Evolutionary conservation across 805 yeast genomes (phyloP).

Genomic region (Diddensiella santjacobensis): DNA sequence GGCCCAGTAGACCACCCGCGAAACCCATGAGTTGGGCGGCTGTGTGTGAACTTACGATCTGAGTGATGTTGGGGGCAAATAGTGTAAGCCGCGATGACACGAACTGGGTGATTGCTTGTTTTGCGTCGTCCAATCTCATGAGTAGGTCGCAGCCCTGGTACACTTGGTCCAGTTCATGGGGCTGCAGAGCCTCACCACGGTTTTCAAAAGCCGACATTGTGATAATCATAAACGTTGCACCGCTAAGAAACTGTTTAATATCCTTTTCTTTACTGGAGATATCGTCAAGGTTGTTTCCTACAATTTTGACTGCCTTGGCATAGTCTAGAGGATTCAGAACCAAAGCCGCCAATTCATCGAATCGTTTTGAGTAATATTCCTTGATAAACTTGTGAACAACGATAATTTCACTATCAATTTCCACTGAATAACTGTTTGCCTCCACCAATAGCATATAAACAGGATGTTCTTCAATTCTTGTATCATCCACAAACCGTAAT

Average conservation of each 20-base stretch:
- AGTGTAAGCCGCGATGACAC: slow-evolving; percentile 53
- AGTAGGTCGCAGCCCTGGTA: slow-evolving; percentile 46
- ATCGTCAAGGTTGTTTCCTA: slow-evolving; percentile 46
- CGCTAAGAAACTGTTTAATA: slow-evolving; percentile 45
- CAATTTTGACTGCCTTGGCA: slow-evolving; percentile 46
- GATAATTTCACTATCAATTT: slow-evolving; percentile 52
- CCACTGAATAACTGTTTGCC: slow-evolving; percentile 52
- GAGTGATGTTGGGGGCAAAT: slow-evolving; percentile 78
- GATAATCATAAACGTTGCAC: slow-evolving; percentile 66
- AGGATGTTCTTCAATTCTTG: slow-evolving; percentile 32
- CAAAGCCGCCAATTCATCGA: slow-evolving; percentile 67
- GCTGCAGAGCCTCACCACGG: slow-evolving; percentile 32
- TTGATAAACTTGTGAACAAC: slow-evolving; percentile 48
- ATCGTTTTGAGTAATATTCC: slow-evolving; percentile 53
- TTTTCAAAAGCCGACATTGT: slow-evolving; percentile 67
- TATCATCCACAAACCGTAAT: neutral
- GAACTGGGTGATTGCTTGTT: slow-evolving; percentile 45
- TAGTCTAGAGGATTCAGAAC: slow-evolving; percentile 61
- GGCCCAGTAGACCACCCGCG: slow-evolving; percentile 62
- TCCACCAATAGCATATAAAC: slow-evolving; percentile 51
- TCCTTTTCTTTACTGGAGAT: slow-evolving; percentile 23
- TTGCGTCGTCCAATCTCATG: slow-evolving; percentile 42
- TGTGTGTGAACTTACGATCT: slow-evolving; percentile 64
- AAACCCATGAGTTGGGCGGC: slow-evolving; percentile 70
- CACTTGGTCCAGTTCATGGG: slow-evolving; percentile 38